Base-by-base conservation (phyloP, 495 filamentous ascomycete species). In the Glarea lozoyensis region DNA sequence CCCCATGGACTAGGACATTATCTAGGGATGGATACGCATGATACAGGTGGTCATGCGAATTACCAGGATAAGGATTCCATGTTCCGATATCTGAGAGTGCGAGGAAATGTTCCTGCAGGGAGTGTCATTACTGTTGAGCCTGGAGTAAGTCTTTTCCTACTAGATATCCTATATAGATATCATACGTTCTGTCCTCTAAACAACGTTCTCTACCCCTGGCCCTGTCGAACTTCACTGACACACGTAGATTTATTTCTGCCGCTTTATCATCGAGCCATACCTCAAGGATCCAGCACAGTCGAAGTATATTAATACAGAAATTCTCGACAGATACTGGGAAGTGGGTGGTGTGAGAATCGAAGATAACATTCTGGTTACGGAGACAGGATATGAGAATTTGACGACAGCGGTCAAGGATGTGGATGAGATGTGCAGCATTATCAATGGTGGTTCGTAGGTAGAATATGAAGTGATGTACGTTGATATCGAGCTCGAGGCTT, bases 21-120 rank as follows among this genome's bases (percentile, higher is more conserved):
- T 53, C 68, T 96, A 7, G 89, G 89, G 37, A 85, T 96, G 83
- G 89, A 96, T 61, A 94, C 87, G 5, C 89, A 96, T 63, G 89
- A 96, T 56, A 84, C 81, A 1, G 89, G 88, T 44, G 89, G 88
- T 15, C 78, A 92, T 58, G 73, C 88, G 2, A 84, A 95, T 59
- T 94, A 94, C 50, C 67, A 66, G 30, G 93, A 97, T 54, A 64
- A 68, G 49, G 89, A 99, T 60, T 59, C 76, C 31, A 82, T 96
- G 75, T 94, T 92, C 60, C 69, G 70, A 18, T 94, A 93, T 50
- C 64, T 99, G 31, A 72, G 92, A 36, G 81, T 94, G n/a, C 64
- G 92, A 32, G 82, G 86, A 10, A 69, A 60, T 16, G 52, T 94
- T 37, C 85, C 86, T 11, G 82, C 76, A 1, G 81, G 82, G 17